A percentile compares a stretch with the other conserved stretches of the same genome.
phyloP scores from a whole-genome alignment of 2,329 filamentous ascomycete species.

The Tolypocladium paradoxum region DNA sequence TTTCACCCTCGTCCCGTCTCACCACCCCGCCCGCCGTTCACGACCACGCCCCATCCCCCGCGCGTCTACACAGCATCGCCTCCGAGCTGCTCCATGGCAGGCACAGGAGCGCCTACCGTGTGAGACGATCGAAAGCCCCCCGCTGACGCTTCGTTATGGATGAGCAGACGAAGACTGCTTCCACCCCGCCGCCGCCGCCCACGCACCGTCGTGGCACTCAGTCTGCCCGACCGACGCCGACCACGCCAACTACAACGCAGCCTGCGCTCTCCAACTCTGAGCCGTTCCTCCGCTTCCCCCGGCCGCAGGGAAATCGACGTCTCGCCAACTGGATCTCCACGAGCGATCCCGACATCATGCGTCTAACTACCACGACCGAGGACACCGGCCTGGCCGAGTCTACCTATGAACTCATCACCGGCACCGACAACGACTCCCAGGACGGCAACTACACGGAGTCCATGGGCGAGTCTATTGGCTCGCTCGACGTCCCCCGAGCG shows the following conservation, averaged over 20 bases:
- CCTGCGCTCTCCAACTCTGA: conserved; percentile 28
- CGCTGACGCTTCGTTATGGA: conserved; percentile 38
- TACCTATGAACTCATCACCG: conserved; percentile 44
- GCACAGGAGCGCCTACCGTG: conserved; percentile 8
- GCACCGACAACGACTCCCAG: conserved; percentile 42
- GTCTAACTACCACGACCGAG: conserved; percentile 30
- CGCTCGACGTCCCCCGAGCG: conserved; percentile 35
- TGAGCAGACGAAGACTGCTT: conserved; percentile 26
- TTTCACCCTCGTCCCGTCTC: conserved; percentile 5
- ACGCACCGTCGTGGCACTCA: conserved; percentile 17
- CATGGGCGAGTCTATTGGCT: conserved; percentile 37
- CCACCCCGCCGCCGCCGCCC: conserved; percentile 16
- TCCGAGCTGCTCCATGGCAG: conserved; percentile 1
- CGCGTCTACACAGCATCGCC: not conserved
- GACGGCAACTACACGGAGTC: conserved; percentile 37
- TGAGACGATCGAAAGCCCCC: conserved; percentile 11
- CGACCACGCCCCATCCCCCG: not conserved
- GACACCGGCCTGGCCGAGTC: conserved; percentile 44
- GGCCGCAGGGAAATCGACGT: conserved; percentile 41
- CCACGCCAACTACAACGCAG: conserved; percentile 7
- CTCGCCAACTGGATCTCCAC: conserved; percentile 50
- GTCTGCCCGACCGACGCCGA: conserved; percentile 12
- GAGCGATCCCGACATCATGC: conserved; percentile 48
- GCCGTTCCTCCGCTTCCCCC: conserved; percentile 44
- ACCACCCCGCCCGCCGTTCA: not conserved